A percentile compares a stretch with the other conserved stretches of the same genome.
Evolutionary conservation across 176 grass and related monocot species (phyloP).

Genomic region (Dendrocalamus sinicus): DNA sequence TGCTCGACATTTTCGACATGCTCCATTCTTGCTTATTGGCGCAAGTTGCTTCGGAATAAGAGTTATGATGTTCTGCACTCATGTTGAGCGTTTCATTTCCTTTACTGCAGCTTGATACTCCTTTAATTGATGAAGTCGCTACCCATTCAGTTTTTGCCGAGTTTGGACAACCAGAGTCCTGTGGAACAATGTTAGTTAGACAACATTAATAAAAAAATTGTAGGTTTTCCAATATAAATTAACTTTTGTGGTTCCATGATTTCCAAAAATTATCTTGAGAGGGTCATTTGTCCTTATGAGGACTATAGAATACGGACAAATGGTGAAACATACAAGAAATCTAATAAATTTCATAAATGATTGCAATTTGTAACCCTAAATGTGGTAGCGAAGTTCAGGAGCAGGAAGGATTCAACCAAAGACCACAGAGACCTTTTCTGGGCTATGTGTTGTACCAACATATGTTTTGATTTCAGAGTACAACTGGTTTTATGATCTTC

Average conservation of each 20-base stretch:
- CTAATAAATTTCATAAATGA: not conserved
- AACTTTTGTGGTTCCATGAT: not conserved
- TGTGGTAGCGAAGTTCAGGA: not conserved
- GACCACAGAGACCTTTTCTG: not conserved
- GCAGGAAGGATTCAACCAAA: conserved; percentile 2
- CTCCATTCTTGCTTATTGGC: conserved; percentile 42
- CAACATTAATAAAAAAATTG: not conserved
- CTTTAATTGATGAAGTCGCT: conserved; percentile 37
- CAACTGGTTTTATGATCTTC: not conserved
- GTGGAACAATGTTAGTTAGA: conserved; percentile 27
- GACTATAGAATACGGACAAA: not conserved
- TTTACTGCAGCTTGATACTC: conserved; percentile 28
- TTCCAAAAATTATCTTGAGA: conserved; percentile 1
- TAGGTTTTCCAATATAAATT: not conserved
- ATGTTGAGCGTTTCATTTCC: conserved; percentile 41
- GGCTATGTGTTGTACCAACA: not conserved
- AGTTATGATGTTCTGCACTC: conserved; percentile 30
- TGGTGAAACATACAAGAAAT: not conserved
- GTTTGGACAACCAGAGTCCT: conserved; percentile 37
- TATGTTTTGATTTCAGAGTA: conserved; percentile 15
- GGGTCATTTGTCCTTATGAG: not conserved
- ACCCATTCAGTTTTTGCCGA: conserved; percentile 25
- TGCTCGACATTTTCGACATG: conserved; percentile 48
- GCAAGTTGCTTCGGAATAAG: conserved; percentile 39
- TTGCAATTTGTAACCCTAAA: not conserved